phyloP scores from a whole-genome alignment of 1,284 basidiomycete genomes.

The Waitea zeae region DNA sequence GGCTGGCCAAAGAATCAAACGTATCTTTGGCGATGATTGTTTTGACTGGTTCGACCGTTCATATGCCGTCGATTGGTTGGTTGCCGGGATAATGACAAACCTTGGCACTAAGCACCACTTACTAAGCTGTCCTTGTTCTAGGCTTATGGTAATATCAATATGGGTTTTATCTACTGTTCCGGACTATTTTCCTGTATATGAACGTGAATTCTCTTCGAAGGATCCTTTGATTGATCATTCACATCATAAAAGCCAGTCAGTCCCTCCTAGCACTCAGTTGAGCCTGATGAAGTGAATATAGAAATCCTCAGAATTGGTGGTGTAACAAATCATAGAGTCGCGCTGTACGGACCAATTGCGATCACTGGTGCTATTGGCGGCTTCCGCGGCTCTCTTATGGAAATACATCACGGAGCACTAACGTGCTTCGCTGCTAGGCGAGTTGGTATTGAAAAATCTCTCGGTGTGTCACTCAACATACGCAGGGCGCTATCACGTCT shows the following conservation, averaged over 20 bases:
- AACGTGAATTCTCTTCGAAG: conserved; percentile 30
- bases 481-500: conserved; percentile 26
- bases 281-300: too few species aligned
- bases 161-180: conserved; percentile 6
- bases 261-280: too few species aligned
- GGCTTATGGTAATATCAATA: conserved; percentile 5
- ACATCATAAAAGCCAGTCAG: too few species aligned
- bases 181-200: conserved; percentile 21
- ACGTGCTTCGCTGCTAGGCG: conserved; percentile 31
- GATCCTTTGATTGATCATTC: conserved; percentile 36
- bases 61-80: conserved; percentile 19
- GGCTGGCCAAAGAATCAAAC: conserved; percentile 5
- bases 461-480: too few species aligned
- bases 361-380: conserved; percentile 19
- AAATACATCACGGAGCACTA: conserved; percentile 39
- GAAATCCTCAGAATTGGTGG: conserved; percentile 30
- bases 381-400: conserved; percentile 24
- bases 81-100: neutral
- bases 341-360: conserved; percentile 25
- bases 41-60: conserved; percentile 26
- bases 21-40: conserved; percentile 18
- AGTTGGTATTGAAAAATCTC: too few species aligned
- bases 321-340: conserved; percentile 24
- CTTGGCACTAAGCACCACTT: neutral
- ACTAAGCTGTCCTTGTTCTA: too few species aligned